Conservation (phyloP, 2,329 filamentous ascomycete species). For the Botryotinia globosa region DNA sequence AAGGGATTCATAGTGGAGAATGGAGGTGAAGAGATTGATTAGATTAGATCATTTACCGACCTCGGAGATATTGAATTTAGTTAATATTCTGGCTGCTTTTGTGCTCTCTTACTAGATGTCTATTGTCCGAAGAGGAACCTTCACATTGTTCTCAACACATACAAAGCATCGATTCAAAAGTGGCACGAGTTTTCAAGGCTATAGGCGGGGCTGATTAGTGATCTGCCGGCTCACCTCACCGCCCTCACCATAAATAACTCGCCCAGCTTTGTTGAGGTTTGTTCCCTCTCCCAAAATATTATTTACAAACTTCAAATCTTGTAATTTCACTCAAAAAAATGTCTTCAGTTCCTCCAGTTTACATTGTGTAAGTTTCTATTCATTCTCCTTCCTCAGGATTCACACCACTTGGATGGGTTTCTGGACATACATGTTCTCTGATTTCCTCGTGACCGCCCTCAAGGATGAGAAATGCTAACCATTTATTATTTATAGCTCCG, state of each 20-base stretch:
- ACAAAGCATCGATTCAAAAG: slow-evolving; percentile 9
- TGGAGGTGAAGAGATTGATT: slow-evolving; percentile 4
- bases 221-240: neutral
- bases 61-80: neutral
- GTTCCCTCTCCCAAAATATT: neutral
- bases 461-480: neutral
- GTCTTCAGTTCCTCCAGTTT: slow-evolving; percentile 81
- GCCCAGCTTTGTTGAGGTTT: slow-evolving; percentile 15
- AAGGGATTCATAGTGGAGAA: neutral
- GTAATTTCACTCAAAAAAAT: slow-evolving; percentile 50
- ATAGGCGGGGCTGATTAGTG: neutral
- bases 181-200: neutral
- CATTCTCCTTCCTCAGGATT: neutral
- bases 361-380: slow-evolving; percentile 63
- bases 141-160: neutral
- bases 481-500: slow-evolving; percentile 48
- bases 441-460: neutral
- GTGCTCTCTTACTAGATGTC: neutral
- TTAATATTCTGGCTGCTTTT: neutral
- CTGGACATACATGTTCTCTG: neutral
- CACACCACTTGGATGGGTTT: neutral
- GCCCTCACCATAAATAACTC: neutral
- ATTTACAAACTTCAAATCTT: slow-evolving; percentile 1
- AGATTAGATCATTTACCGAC: slow-evolving; percentile 9
- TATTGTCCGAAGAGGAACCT: neutral